Conservation (phyloP, 2,329 filamentous ascomycete species). For the Arthrobotrys conoides region DNA sequence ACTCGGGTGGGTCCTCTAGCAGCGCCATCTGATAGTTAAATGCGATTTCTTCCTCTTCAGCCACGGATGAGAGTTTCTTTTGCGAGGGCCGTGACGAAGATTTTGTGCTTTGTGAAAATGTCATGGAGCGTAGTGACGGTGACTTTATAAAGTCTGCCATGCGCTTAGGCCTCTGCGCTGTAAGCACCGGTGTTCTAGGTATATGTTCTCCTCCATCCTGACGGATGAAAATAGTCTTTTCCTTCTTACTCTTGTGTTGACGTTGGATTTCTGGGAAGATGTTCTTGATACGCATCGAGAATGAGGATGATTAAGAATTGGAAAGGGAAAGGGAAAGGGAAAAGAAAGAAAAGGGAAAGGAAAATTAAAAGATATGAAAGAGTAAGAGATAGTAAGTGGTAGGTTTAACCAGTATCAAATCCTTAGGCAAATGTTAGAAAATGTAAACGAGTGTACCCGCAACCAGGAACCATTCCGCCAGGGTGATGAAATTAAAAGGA, state of each 20-base stretch:
- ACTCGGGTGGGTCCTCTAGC: conserved; percentile 58
- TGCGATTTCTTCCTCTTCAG: conserved; percentile 55
- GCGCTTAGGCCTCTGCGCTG: conserved; percentile 44
- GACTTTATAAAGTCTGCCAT: conserved; percentile 56
- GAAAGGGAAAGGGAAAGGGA: neutral
- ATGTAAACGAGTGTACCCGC: conserved; percentile 45
- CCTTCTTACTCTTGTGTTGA: conserved; percentile 52
- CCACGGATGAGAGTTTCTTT: conserved; percentile 46
- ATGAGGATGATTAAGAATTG: neutral
- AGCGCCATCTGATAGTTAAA: conserved; percentile 60
- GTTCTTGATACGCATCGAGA: conserved; percentile 58
- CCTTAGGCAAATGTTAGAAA: conserved; percentile 25
- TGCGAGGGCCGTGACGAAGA: conserved; percentile 30
- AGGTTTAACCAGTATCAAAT: conserved; percentile 1
- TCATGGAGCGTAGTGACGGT: conserved; percentile 38
- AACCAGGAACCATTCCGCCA: conserved; percentile 54
- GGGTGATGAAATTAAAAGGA: conserved; percentile 4
- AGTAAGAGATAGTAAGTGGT: conserved; percentile 29
- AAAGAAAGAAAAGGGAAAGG: conserved; percentile 6
- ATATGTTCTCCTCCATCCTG: conserved; percentile 37
- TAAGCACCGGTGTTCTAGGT: conserved; percentile 51
- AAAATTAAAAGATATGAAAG: neutral
- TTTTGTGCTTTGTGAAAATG: conserved; percentile 33
- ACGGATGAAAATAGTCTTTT: conserved; percentile 29
- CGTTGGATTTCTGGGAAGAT: conserved; percentile 58